Conservation (phyloP, 805 yeast genomes). For the Ogataea glucozyma region DNA sequence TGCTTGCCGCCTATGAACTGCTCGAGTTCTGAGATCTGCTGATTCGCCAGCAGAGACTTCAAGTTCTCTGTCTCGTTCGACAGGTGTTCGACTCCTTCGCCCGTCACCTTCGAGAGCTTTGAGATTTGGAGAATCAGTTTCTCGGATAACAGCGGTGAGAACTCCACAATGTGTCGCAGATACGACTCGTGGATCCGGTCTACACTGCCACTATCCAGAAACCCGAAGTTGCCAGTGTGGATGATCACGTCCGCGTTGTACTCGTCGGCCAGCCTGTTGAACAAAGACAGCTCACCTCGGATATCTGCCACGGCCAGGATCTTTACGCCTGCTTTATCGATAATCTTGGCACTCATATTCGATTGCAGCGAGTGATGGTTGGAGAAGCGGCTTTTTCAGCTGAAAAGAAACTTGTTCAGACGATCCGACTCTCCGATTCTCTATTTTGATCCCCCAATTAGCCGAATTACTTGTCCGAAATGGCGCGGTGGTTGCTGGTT, state of each 20-base stretch:
- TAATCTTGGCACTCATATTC: conserved; percentile 12
- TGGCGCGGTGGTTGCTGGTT: too few relatives aligned
- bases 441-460: too few relatives aligned
- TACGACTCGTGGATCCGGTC: conserved; percentile 55
- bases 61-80: conserved; percentile 39
- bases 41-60: conserved; percentile 38
- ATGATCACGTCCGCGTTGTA: conserved; percentile 54
- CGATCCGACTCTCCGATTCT: too few relatives aligned
- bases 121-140: conserved; percentile 52
- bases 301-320: conserved; percentile 51
- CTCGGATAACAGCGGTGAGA: conserved; percentile 57
- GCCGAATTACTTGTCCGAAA: too few relatives aligned
- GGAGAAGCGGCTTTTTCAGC: too few relatives aligned
- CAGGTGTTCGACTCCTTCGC: conserved; percentile 41
- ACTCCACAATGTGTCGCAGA: conserved; percentile 65
- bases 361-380: too few relatives aligned
- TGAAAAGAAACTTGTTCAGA: too few relatives aligned
- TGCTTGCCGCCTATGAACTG: conserved; percentile 46
- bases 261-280: conserved; percentile 50
- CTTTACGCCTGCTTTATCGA: conserved; percentile 25
- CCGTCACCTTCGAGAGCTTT: conserved; percentile 47
- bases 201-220: conserved; percentile 61
- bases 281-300: conserved; percentile 50
- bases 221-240: conserved; percentile 82
- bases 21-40: conserved; percentile 52